Evolutionary conservation across 2,329 filamentous ascomycete species (phyloP).

Genomic region (Penicillium crustosum): DNA sequence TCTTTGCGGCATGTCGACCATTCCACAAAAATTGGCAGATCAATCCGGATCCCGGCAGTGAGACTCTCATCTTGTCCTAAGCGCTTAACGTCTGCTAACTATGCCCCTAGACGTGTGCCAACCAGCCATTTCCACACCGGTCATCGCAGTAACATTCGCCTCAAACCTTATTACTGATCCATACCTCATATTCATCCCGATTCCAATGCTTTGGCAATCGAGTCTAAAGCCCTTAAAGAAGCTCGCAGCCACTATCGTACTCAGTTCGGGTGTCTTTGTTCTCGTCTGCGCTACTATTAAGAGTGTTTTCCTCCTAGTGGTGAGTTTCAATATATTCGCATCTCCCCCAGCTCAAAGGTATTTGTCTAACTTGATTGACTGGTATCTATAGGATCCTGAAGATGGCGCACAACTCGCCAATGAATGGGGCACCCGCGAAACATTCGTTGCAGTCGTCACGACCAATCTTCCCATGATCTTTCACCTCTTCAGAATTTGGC

Average conservation of each 20-base stretch:
- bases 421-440: slow-evolving; percentile 42
- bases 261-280: slow-evolving; percentile 54
- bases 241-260: slow-evolving; percentile 51
- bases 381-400: slow-evolving; percentile 26
- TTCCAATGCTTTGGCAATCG: slow-evolving; percentile 56
- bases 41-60: slow-evolving; percentile 56
- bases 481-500: slow-evolving; percentile 44
- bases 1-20: slow-evolving; percentile 53
- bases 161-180: slow-evolving; percentile 57
- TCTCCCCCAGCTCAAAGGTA: background rate
- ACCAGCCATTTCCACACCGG: slow-evolving; percentile 49
- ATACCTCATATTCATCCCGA: slow-evolving; percentile 58
- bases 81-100: background rate
- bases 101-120: slow-evolving; percentile 44
- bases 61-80: slow-evolving; percentile 24
- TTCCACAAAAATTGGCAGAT: slow-evolving; percentile 58
- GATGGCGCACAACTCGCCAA: slow-evolving; percentile 35
- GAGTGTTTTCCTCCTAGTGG: slow-evolving; percentile 49
- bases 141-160: slow-evolving; percentile 50
- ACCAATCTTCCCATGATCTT: slow-evolving; percentile 42
- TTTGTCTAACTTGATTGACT: background rate
- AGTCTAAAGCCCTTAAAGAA: slow-evolving; percentile 51
- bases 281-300: slow-evolving; percentile 54
- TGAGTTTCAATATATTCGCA: slow-evolving; percentile 14
- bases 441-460: slow-evolving; percentile 42